phyloP scores from a whole-genome alignment of 495 filamentous ascomycete species.

The Mytilinidion resinicola region DNA sequence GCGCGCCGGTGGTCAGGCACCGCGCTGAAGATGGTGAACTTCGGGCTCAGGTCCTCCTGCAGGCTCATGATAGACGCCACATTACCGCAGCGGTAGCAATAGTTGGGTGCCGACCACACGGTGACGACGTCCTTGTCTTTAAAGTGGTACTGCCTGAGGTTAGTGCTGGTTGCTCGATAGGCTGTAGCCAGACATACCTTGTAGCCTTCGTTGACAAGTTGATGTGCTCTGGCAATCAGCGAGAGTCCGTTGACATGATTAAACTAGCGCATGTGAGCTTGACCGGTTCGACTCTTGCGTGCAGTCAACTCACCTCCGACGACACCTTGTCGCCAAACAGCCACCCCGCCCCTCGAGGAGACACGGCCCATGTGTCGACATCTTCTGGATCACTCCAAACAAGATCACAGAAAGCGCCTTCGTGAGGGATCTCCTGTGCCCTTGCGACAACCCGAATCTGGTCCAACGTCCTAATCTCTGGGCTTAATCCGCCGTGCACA shows the following conservation, averaged over 20 bases:
- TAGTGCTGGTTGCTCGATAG: not conserved
- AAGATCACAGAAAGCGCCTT: constrained; percentile 95
- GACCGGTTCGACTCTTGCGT: not conserved
- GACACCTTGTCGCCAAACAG: constrained; percentile 95
- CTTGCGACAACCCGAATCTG: constrained; percentile 96
- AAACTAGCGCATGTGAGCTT: constrained; percentile 46
- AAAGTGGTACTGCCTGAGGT: constrained; percentile 70
- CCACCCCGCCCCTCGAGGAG: constrained; percentile 92
- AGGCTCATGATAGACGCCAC: constrained; percentile 96
- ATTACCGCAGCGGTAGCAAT: constrained; percentile 98
- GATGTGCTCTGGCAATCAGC: constrained; percentile 91
- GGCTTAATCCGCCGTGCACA: constrained; percentile 93
- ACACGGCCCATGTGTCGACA: constrained; percentile 96
- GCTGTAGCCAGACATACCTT: constrained; percentile 50
- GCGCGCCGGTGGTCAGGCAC: constrained; percentile 88
- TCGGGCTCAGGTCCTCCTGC: constrained; percentile 71
- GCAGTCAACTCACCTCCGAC: constrained; percentile 52
- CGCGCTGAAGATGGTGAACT: constrained; percentile 91
- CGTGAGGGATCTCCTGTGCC: constrained; percentile 96
- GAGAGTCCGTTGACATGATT: constrained; percentile 96
- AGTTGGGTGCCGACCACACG: constrained; percentile 97
- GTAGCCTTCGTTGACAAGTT: constrained; percentile 96
- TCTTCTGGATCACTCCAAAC: constrained; percentile 99
- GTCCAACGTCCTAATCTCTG: constrained; percentile 92
- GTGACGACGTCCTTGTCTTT: constrained; percentile 94